These are phyloP conservation scores for Styphnolobium japonicum DNA, from an alignment of 306 rosid species.

Conservation along the genomic window DNA sequence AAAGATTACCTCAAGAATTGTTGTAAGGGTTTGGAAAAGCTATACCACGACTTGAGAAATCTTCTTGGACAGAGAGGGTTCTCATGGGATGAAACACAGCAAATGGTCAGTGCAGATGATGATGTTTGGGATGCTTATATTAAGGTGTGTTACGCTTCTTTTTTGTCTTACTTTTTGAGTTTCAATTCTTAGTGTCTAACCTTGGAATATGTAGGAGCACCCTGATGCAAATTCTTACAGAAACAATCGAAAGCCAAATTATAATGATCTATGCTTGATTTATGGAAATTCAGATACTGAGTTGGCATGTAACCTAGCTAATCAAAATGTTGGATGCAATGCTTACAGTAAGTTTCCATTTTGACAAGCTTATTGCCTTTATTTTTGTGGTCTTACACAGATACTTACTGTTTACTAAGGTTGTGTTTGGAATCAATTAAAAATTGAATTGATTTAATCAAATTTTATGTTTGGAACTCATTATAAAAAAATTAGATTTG, in stretches of 20 bases:
- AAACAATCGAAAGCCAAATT: conserved; percentile 41
- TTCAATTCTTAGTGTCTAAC: conserved; percentile 19
- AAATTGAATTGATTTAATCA: too few relatives aligned
- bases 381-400: background rate
- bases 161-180: conserved; percentile 3
- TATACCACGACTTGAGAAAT: conserved; percentile 43
- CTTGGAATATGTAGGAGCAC: conserved; percentile 43
- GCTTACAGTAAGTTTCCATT: conserved; percentile 28
- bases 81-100: conserved; percentile 53
- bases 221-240: conserved; percentile 46
- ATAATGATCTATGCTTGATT: conserved; percentile 53
- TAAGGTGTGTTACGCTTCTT: conserved; percentile 36
- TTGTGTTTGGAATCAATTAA: too few relatives aligned
- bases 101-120: conserved; percentile 41
- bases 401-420: background rate
- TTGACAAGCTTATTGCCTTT: background rate
- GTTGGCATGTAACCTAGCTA: conserved; percentile 6
- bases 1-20: conserved; percentile 33
- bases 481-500: too few relatives aligned
- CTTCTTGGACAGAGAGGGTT: conserved; percentile 48
- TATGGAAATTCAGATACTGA: conserved; percentile 45
- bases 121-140: conserved; percentile 57
- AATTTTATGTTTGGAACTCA: too few relatives aligned
- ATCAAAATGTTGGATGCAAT: conserved; percentile 22
- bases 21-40: conserved; percentile 41